Base-by-base conservation (phyloP, 129 eudicot species). In the Helianthus annuus region DNA sequence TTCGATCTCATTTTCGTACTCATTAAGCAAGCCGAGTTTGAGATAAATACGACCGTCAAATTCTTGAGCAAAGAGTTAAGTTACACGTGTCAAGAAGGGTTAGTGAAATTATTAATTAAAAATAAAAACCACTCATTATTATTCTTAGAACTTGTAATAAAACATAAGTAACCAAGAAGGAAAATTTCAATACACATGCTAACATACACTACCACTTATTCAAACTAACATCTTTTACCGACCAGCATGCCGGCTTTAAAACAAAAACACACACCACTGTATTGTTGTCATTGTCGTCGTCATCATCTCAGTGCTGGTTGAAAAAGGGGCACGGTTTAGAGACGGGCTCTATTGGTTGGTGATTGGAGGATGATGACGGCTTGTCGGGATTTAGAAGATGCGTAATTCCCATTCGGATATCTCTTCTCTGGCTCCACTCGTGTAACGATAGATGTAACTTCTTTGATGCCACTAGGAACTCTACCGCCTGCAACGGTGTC, bases 391-490 rank as follows among this genome's bases (percentile, higher is more conserved):
- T 17, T 0, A 60, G 61, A 46, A 67, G 66, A 11, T 42, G 72
- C 48, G 60, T 45, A 29, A 74, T 52, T 40, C 83, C 80, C 80
- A 80, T 68, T 51, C 42, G 8, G 17, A 44, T 3, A 24, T 81
- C 85, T 52, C 85, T 60, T 42, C 60, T 77, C 59, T 67, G 71
- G 34, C 81, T 51, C 82, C 85, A 76, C 58, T 76, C 85, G 53
- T 77, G 78, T 22, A 84, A 27, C 4, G 78, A 84, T 4, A 84
- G 83, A 19, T 73, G 83, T n/a, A 84, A 73, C 52, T 80, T 84
- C 64, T 84, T 84, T 24, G 80, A 17, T 45, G 75, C 88, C n/a
- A 76, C 77, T 0, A 83, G 74, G 32, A 80, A 60, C 69, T 84
- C 85, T 13, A 80, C 75, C 0, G 75, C 72, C 63, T 80, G 85